Evolutionary conservation across 352 stramenopile species (phyloP).

Genomic region (Phytophthora pinifolia): DNA sequence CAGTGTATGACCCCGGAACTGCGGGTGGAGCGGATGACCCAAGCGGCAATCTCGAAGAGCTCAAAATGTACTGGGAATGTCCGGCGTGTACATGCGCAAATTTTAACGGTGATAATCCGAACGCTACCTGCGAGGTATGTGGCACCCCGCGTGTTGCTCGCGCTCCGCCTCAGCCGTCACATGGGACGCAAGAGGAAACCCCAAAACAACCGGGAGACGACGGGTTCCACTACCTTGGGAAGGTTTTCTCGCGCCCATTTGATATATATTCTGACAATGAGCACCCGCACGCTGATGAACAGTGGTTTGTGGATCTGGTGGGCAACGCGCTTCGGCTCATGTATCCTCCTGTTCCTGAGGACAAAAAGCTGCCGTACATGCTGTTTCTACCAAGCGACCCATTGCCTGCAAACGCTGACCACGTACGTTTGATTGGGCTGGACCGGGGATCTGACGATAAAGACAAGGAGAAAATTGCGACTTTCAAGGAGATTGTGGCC

Average conservation of each 20-base stretch:
- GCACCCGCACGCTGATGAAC: constrained; percentile 57
- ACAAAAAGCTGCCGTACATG: constrained; percentile 80
- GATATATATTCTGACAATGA: constrained; percentile 85
- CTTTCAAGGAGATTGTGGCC: constrained; percentile 98
- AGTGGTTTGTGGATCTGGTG: constrained; percentile 78
- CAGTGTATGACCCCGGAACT: constrained; percentile 37
- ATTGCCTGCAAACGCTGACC: constrained; percentile 40
- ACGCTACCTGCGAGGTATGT: constrained; percentile 78
- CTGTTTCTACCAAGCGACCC: constrained; percentile 70
- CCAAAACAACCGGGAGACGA: constrained; percentile 30
- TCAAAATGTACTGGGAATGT: constrained; percentile 91
- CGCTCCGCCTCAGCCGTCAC: constrained; percentile 18
- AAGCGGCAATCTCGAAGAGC: constrained; percentile 36
- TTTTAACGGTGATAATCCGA: constrained; percentile 84
- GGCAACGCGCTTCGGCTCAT: constrained; percentile 55
- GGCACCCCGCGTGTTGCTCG: constrained; percentile 45
- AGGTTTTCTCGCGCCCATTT: constrained; percentile 66
- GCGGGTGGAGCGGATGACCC: constrained; percentile 5
- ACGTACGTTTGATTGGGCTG: constrained; percentile 62
- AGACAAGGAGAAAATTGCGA: constrained; percentile 79
- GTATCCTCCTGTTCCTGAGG: constrained; percentile 73
- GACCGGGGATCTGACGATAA: constrained; percentile 76
- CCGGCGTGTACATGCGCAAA: constrained; percentile 83
- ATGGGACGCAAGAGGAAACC: constrained; percentile 21
- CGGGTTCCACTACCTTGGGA: constrained; percentile 62